Evolutionary conservation across 1,139 yeast species (phyloP).

Genomic region (Suhomyces choctaworum): DNA sequence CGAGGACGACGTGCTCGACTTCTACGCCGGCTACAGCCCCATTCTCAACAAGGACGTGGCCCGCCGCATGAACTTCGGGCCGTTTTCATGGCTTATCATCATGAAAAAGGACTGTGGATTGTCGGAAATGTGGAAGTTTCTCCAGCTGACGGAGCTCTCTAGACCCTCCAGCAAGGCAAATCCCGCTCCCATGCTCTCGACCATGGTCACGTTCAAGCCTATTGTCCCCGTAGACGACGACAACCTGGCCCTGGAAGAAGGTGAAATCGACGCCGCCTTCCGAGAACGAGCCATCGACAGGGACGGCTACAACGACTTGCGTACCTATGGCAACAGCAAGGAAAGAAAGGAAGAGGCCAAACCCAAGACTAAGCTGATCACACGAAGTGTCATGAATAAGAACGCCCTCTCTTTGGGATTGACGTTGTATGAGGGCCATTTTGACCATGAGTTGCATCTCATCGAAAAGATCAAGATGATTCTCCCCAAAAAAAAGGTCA

Average conservation of each 20-base stretch:
- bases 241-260: conserved; percentile 5
- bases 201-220: conserved; percentile 3
- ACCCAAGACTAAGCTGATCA: conserved; percentile 1
- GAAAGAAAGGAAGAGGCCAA: neutral
- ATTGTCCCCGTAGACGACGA: conserved; percentile 1
- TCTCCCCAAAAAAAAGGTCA: conserved; percentile 42
- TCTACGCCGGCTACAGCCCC: conserved; percentile 26
- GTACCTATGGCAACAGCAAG: conserved; percentile 21
- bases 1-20: conserved; percentile 18
- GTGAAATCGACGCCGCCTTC: conserved; percentile 9
- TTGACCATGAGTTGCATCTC: conserved; percentile 29
- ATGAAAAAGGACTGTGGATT: conserved; percentile 20
- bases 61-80: conserved; percentile 19
- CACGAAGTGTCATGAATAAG: conserved; percentile 18
- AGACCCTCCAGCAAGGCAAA: conserved; percentile 1
- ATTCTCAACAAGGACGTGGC: conserved; percentile 24
- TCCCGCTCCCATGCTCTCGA: neutral
- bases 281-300: conserved; percentile 28
- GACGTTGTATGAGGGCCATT: conserved; percentile 32
- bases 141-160: conserved; percentile 6
- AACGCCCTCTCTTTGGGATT: conserved; percentile 32
- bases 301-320: conserved; percentile 31
- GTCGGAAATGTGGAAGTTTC: conserved; percentile 18
- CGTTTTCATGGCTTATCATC: conserved; percentile 41
- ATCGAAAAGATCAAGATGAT: conserved; percentile 27